Evolutionary conservation across 1,284 basidiomycete genomes (phyloP), one percentile per base, ranked within the genome.

Genomic region (Agaricales sp.): DNA sequence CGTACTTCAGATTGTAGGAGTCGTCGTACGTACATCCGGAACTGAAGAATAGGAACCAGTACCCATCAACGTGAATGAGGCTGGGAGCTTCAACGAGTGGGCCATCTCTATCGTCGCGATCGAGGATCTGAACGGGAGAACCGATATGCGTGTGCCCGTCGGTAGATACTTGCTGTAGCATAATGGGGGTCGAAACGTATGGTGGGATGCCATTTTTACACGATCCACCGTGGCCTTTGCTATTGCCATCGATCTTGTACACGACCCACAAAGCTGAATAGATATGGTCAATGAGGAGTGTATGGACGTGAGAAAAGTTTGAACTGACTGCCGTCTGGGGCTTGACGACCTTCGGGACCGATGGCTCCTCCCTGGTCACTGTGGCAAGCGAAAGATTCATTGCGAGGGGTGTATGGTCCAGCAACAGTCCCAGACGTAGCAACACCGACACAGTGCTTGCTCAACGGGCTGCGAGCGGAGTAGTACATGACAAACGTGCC

Each of bases 171-270:
- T 51, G 19, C 44, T 56, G 57, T 4, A 58, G 52, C 54, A 56
- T 56, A 46, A 59, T 55, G 2, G 58, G 56, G n/a, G 58, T 57
- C 20, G 51, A 50, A 48, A 56, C 49, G 26, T 25, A 14, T 39
- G 48, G 45, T 4, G 48, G 50, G n/a, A 53, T 38, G 1, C 41
- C 54, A 30, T 56, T 56, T 19, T 58, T 56, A 47, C 58, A 54
- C 13, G 56, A 48, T 3, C 58, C 57, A n/a, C 58, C 58, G 13
- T 53, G 52, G 19, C 56, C 56, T n/a, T 54, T 46, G 14, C 48
- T 53, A 50, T 52, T 59, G 11, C 58, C 58, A 30, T 58, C 58
- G 14, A 59, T 56, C 50, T 58, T 59, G 46, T 55, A 58, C 13
- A 58, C 52, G 30, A 58, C 48, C 20, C 53, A 59, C 2, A 48